These are phyloP conservation scores for Hippophae tibetana DNA, from an alignment of 306 rosid species.

Conservation along the genomic window DNA sequence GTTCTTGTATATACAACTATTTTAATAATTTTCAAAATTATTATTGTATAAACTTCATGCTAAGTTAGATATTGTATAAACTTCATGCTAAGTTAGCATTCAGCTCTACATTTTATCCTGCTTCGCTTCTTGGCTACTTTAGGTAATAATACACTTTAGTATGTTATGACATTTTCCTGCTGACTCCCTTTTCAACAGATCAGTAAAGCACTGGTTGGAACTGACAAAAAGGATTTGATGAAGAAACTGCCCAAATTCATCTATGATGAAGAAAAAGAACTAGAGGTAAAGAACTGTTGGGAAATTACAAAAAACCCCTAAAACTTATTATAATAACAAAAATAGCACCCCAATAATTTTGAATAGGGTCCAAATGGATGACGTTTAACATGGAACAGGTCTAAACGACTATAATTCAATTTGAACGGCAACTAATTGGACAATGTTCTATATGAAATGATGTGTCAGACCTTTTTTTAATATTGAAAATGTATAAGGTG, in stretches of 20 bases:
- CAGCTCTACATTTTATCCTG: not conserved
- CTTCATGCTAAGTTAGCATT: no score
- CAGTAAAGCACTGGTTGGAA: conserved; percentile 74
- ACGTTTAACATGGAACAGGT: no score
- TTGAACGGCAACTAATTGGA: no score
- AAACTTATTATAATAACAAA: conserved; percentile 6
- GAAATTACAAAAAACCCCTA: conserved; percentile 8
- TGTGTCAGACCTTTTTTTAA: no score
- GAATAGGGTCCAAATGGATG: not conserved
- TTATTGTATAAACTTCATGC: not conserved
- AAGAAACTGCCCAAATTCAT: conserved; percentile 91
- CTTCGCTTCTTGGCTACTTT: no score
- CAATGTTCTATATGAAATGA: no score
- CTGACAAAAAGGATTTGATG: conserved; percentile 86
- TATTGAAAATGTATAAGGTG: no score
- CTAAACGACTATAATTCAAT: no score
- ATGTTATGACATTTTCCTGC: not conserved
- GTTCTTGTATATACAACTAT: conserved; percentile 8
- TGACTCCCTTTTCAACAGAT: conserved; percentile 39
- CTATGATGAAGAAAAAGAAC: conserved; percentile 88
- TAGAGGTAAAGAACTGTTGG: conserved; percentile 55
- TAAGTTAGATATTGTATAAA: not conserved
- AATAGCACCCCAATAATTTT: conserved; percentile 1
- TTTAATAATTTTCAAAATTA: conserved; percentile 11
- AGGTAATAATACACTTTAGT: no score